These are phyloP conservation scores for Kwoniella sp. DNA, from an alignment of 768 basidiomycete genomes.

Conservation along the genomic window DNA sequence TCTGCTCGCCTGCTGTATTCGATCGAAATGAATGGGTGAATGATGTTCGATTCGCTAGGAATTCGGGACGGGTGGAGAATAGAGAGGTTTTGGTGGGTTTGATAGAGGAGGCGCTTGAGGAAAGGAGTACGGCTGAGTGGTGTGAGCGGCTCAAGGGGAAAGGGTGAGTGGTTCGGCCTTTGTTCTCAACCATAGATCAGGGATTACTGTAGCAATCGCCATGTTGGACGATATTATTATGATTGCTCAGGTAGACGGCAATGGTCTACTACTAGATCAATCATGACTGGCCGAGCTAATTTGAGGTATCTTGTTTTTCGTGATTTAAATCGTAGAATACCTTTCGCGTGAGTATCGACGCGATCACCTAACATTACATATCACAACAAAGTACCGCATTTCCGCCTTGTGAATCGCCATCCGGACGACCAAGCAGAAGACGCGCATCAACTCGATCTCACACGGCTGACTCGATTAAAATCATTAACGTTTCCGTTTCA, in stretches of 20 bases:
- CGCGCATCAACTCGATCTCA: no score
- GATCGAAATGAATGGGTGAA: slow-evolving; percentile 63
- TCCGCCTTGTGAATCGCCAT: no score
- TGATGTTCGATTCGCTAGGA: slow-evolving; percentile 71
- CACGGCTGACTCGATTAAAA: no score
- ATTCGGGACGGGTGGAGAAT: slow-evolving; percentile 74
- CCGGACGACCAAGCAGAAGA: neutral
- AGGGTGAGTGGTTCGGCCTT: slow-evolving; percentile 62
- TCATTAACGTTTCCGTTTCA: no score
- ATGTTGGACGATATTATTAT: no score
- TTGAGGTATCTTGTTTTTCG: no score
- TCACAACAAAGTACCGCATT: no score
- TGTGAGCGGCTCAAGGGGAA: slow-evolving; percentile 71
- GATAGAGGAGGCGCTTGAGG: slow-evolving; percentile 66
- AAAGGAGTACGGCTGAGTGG: slow-evolving; percentile 71
- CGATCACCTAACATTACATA: slow-evolving; percentile 65
- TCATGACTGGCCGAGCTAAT: no score
- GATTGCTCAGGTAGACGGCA: no score
- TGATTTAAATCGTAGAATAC: slow-evolving; percentile 15
- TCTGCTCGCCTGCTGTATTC: slow-evolving; percentile 65
- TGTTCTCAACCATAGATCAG: slow-evolving; percentile 4
- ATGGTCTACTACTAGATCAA: no score
- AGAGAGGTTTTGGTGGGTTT: slow-evolving; percentile 68
- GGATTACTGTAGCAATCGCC: no score
- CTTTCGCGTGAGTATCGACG: slow-evolving; percentile 54